Conservation (phyloP, 2,329 filamentous ascomycete genomes). For the Aspergillus versicolor region DNA sequence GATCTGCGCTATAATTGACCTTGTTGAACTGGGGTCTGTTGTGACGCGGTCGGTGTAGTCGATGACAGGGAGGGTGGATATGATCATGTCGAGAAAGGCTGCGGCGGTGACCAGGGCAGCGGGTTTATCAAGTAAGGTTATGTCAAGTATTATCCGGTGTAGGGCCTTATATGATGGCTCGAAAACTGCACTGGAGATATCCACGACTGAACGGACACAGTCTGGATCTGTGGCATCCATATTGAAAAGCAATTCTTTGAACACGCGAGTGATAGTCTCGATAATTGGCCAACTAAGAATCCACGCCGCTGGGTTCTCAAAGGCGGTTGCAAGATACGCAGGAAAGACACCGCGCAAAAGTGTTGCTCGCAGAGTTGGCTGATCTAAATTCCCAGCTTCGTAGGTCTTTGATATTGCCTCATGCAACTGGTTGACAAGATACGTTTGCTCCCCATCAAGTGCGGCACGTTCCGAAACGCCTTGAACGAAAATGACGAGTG, state of each 20-base stretch:
- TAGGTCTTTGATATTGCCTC: conserved; percentile 48
- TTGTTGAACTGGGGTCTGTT: conserved; percentile 21
- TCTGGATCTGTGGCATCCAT: conserved; percentile 43
- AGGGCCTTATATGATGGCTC: conserved; percentile 39
- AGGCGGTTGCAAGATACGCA: conserved; percentile 53
- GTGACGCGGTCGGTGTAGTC: conserved; percentile 47
- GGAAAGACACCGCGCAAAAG: conserved; percentile 57
- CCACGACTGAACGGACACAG: conserved; percentile 38
- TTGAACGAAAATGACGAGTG: conserved; percentile 59
- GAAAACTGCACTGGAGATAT: conserved; percentile 40
- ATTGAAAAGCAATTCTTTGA: conserved; percentile 47
- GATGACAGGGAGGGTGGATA: conserved; percentile 41
- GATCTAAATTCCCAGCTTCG: conserved; percentile 41
- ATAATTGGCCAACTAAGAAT: conserved; percentile 55
- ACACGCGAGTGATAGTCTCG: conserved; percentile 44
- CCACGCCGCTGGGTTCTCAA: conserved; percentile 50
- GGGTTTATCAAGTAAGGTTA: conserved; percentile 37
- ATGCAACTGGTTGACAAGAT: conserved; percentile 55
- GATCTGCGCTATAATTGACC: conserved; percentile 32
- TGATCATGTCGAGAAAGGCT: conserved; percentile 43
- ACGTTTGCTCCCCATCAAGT: conserved; percentile 56
- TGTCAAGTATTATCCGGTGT: conserved; percentile 34
- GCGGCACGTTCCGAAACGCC: conserved; percentile 60
- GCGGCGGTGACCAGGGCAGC: conserved; percentile 39
- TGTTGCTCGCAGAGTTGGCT: conserved; percentile 51